Evolutionary conservation across 1,139 yeast species (phyloP), one percentile per base, ranked within the genome.

Genomic region (Yamadazyma dendronema): DNA sequence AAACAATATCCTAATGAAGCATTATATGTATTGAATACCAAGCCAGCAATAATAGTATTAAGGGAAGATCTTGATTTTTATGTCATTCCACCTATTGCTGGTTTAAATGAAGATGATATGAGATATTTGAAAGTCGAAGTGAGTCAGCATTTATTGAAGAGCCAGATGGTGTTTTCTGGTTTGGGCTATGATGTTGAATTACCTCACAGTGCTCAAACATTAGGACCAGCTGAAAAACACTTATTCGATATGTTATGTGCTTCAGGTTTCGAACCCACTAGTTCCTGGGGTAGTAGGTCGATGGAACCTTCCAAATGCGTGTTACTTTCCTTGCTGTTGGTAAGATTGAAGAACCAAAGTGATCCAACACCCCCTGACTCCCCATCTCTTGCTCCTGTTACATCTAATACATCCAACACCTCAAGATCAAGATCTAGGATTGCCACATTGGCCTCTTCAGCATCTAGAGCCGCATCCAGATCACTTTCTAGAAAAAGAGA

Each of bases 191-290:
- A 67, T 44, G 53, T 62, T 4, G 44, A 53, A 16, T 40, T 56
- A 14, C 57, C 65, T 4, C 17, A 26, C 9, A 24, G 17, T 12
- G 47, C 41, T 7, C 79, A 77, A 47, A 68, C 67, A 22, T 65
- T 87, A 39, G 96, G 95, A 3, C 84, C 96, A 6, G 97, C 98
- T 0, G 99, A 94, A 59, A 92, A 85, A 57, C 97, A 92, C 61
- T 70, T 94, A 37, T 78, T 88, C 62, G 97, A 89, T 47, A 94
- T 94, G 98, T 74, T 94, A 37, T 89, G 97, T 53, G 74, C 94
- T 0, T 83, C 95, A 1, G 99, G 99, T 0, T 87, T 90, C 49
- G 63, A 70, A 4, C 65, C 75, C 7, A 70, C 71, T 22, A 90
- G 87, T 30, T 55, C 59, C 16, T 94, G 99, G 99, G 97, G 96